A percentile compares a stretch with the other conserved stretches of the same genome.
Conservation (phyloP, 495 filamentous ascomycete genomes). For the Hypoxylon fragiforme region DNA sequence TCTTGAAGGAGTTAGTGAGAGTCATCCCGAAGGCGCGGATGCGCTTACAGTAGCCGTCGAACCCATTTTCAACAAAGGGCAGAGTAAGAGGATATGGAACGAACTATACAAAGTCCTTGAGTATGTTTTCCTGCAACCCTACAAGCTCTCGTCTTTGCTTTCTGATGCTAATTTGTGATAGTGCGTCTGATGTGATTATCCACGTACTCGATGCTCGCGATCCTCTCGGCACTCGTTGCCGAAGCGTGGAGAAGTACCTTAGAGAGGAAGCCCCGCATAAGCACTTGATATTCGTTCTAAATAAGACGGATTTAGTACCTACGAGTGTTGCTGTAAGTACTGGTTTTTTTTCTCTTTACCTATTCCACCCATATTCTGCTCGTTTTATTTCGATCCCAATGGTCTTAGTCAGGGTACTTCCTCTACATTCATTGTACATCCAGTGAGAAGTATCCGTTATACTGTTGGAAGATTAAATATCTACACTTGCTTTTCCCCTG, state of each 20-base stretch:
- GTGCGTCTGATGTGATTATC: constrained; percentile 85
- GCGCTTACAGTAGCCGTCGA: constrained; percentile 72
- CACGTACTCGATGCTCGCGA: constrained; percentile 95
- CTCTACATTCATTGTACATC: constrained; percentile 59
- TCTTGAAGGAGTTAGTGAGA: constrained; percentile 43
- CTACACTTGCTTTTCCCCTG: constrained; percentile 67
- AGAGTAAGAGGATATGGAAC: constrained; percentile 95
- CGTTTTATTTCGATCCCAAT: constrained; percentile 52
- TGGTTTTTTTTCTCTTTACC: not conserved
- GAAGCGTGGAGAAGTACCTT: constrained; percentile 92
- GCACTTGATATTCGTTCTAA: constrained; percentile 87
- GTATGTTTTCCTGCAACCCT: constrained; percentile 38
- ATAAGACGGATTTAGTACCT: constrained; percentile 96
- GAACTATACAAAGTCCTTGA: constrained; percentile 97
- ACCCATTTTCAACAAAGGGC: constrained; percentile 90
- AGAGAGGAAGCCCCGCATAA: constrained; percentile 92
- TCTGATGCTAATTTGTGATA: constrained; percentile 10
- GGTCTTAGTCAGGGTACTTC: constrained; percentile 94
- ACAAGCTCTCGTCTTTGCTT: not conserved
- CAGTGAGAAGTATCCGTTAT: constrained; percentile 94
- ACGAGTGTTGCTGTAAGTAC: constrained; percentile 88
- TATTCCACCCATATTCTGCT: constrained; percentile 12
- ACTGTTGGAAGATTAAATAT: constrained; percentile 86
- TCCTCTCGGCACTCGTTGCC: constrained; percentile 85
- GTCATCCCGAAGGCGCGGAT: constrained; percentile 53